A percentile compares a stretch with the other conserved stretches of the same genome.
These are phyloP conservation scores for Sphaerulina vaccinii DNA, from an alignment of 2,329 filamentous ascomycete genomes.

Conservation along the genomic window DNA sequence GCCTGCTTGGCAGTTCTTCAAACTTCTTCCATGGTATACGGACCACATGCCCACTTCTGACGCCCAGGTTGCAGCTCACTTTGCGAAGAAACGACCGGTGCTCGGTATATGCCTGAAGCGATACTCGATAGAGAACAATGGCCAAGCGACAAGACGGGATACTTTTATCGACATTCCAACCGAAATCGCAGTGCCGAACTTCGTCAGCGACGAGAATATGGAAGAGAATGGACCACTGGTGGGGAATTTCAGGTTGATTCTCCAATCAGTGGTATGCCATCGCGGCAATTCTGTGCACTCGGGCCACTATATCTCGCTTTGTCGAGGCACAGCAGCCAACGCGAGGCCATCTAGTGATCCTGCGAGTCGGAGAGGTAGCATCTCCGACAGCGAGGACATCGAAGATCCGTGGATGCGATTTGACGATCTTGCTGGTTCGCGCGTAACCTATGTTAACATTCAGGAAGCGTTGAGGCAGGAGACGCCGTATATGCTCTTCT, in stretches of 20 bases:
- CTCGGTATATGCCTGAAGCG: conserved; percentile 91
- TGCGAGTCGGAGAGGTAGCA: conserved; percentile 21
- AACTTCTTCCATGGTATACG: conserved; percentile 89
- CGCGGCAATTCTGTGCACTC: conserved; percentile 80
- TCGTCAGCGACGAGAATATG: conserved; percentile 77
- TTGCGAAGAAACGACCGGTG: conserved; percentile 76
- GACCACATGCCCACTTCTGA: conserved; percentile 64
- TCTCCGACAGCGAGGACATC: conserved; percentile 54
- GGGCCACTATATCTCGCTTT: conserved; percentile 87
- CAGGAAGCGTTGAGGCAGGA: conserved; percentile 76
- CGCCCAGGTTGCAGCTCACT: conserved; percentile 82
- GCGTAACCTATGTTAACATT: conserved; percentile 76
- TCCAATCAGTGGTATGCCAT: conserved; percentile 92
- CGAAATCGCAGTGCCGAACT: conserved; percentile 78
- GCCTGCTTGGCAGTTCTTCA: conserved; percentile 97
- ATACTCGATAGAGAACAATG: conserved; percentile 72
- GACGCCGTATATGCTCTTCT: conserved; percentile 92
- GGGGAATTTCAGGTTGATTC: conserved; percentile 87
- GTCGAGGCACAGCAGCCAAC: conserved; percentile 64
- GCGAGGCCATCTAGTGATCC: conserved; percentile 49
- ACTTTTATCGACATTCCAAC: conserved; percentile 91
- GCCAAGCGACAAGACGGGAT: conserved; percentile 68
- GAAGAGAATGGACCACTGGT: conserved; percentile 66
- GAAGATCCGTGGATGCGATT: conserved; percentile 85
- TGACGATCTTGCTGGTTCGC: conserved; percentile 75